Evolutionary conservation across 768 basidiomycete species (phyloP), one percentile per base, ranked within the genome.

Genomic region (Suillus luteus): DNA sequence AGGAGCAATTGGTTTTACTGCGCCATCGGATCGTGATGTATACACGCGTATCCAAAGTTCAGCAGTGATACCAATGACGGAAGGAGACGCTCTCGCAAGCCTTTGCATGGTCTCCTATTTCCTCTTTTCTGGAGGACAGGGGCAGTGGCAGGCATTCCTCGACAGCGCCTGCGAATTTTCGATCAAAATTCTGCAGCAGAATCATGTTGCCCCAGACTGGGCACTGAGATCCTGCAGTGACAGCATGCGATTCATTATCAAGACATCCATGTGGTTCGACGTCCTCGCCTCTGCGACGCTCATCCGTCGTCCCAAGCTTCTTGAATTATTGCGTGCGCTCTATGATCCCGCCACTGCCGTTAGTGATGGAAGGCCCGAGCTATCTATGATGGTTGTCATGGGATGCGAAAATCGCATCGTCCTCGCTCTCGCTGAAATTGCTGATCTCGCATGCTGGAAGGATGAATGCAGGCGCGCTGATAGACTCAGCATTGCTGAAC

Each of bases 351-450:
- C 41, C 19, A 41, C 41, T 41, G 62, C 64, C 48, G 66, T 51
- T 24, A 69, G 75, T 37, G 72, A 74, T n/a, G 31, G 31, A 1
- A 31, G 31, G 3, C 80, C 77, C 2, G 78, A 82, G 69, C 80
- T 85, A 61, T 86, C 86, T n/a, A 93, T 94, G 92, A 80, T 92
- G 77, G 80, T 82, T 52, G 83, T 91, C 7, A 94, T 95, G 91
- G 92, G 92, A n/a, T 93, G 92, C 79, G 88, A 90, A 69, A 92
- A 93, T 76, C 78, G 81, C 64, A 85, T 91, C 61, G 85, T 94
- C 58, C 89, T 90, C 81, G 91, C 89, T 31, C 80, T 94, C 52
- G 89, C 93, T 3, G 86, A 92, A 77, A 90, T 85, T 41, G 85
- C 88, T 11, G 77, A 75, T 22, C 82, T 95, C 17, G 82, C 88